Evolutionary conservation across 202 grass and related monocot genomes (phyloP).

Genomic region (Zizania palustris): DNA sequence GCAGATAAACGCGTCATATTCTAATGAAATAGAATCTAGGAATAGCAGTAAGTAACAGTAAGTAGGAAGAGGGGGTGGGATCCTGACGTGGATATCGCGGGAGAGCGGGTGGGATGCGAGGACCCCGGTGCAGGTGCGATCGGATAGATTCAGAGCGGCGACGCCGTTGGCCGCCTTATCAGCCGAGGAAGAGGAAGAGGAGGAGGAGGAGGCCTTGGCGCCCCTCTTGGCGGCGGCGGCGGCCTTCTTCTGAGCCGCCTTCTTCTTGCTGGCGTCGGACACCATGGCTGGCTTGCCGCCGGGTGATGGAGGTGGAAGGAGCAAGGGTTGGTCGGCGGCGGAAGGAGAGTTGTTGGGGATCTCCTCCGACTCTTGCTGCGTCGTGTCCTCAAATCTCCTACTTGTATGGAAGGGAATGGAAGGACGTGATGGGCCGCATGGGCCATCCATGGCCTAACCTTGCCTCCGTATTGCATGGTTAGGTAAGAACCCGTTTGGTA

Average conservation of each 20-base stretch:
- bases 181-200: conserved; percentile 28
- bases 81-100: conserved; percentile 71
- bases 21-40: too few species aligned
- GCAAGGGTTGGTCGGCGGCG: neutral
- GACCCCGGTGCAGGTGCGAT: conserved; percentile 83
- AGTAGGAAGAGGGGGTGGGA: neutral
- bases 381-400: too few species aligned
- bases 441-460: too few species aligned
- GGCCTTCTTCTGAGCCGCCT: conserved; percentile 93
- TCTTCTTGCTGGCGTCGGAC: conserved; percentile 97
- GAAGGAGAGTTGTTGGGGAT: neutral
- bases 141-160: conserved; percentile 55
- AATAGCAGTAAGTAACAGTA: neutral
- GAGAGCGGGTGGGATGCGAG: conserved; percentile 74
- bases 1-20: neutral
- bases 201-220: conserved; percentile 52
- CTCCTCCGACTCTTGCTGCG: too few species aligned
- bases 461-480: too few species aligned
- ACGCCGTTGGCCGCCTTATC: conserved; percentile 51
- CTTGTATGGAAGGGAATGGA: too few species aligned
- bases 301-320: too few species aligned
- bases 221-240: conserved; percentile 87
- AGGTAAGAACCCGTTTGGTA: too few species aligned
- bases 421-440: too few species aligned
- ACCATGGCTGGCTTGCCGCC: conserved; percentile 50